These are phyloP conservation scores for Warburgia ugandensis DNA, from an alignment of 164 flowering plant species.

Conservation along the genomic window DNA sequence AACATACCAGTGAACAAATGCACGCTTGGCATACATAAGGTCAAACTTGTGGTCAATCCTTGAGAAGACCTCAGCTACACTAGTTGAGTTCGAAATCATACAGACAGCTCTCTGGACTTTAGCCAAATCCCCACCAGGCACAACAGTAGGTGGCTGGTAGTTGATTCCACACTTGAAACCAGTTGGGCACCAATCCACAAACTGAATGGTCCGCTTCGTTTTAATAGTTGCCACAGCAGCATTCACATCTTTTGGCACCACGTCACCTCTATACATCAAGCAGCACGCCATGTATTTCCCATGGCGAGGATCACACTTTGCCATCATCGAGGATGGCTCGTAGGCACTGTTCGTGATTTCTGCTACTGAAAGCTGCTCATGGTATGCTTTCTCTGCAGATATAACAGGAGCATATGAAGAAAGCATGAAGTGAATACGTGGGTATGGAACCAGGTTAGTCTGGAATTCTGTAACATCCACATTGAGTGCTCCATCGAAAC, in stretches of 20 bases:
- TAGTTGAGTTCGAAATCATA: constrained; percentile 58
- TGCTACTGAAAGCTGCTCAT: constrained; percentile 53
- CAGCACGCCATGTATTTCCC: constrained; percentile 75
- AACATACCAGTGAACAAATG: constrained; percentile 73
- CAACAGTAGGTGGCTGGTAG: constrained; percentile 57
- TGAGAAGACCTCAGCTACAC: constrained; percentile 60
- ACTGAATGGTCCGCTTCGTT: constrained; percentile 63
- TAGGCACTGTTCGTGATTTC: constrained; percentile 62
- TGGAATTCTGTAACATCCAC: constrained; percentile 68
- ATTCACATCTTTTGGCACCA: constrained; percentile 69
- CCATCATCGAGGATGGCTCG: constrained; percentile 65
- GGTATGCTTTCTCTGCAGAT: constrained; percentile 57
- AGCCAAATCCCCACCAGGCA: constrained; percentile 57
- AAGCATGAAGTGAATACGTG: constrained; percentile 65
- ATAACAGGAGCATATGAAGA: constrained; percentile 59
- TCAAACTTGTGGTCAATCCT: constrained; percentile 62
- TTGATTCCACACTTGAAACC: constrained; percentile 64
- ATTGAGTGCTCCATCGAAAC: constrained; percentile 59
- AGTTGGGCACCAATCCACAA: constrained; percentile 64
- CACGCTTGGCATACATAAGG: constrained; percentile 61
- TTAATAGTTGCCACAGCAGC: constrained; percentile 64
- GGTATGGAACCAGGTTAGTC: constrained; percentile 64
- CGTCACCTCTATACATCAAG: constrained; percentile 64
- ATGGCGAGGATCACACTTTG: constrained; percentile 61
- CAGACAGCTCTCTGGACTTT: constrained; percentile 66